Percentiles rank a stretch among this genome's conserved stretches.
Evolutionary conservation across 345 rosid genomes (phyloP).

Genomic region (Schrenkiella parvula): DNA sequence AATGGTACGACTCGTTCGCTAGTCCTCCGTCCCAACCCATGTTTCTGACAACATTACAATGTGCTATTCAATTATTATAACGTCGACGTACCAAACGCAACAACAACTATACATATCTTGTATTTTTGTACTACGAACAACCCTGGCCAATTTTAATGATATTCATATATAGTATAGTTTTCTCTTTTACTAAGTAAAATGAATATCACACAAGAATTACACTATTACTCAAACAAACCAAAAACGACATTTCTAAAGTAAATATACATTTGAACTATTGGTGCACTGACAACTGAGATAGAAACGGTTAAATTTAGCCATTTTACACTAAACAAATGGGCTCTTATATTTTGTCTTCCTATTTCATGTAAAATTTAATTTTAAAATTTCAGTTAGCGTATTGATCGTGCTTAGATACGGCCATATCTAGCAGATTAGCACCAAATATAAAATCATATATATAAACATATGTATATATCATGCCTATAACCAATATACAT

Average conservation of each 20-base stretch:
- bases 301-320: no score
- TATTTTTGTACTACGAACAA: neutral
- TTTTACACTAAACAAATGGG: no score
- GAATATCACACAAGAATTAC: no score
- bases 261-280: no score
- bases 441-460: no score
- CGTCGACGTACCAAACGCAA: neutral
- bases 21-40: constrained; percentile 52
- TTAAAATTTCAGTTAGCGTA: neutral
- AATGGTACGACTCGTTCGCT: constrained; percentile 49
- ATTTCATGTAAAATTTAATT: no score
- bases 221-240: no score
- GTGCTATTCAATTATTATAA: neutral
- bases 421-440: neutral
- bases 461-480: neutral
- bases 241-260: no score
- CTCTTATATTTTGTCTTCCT: no score
- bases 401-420: neutral
- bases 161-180: neutral
- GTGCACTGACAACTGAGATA: no score
- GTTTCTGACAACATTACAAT: constrained; percentile 21
- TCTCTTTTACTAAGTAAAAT: neutral
- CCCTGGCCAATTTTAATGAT: neutral
- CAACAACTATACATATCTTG: neutral
- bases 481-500: neutral